A percentile compares a stretch with the other conserved stretches of the same genome.
Conservation (phyloP, 306 rosid genomes). For the Cicer chorassanicum region DNA sequence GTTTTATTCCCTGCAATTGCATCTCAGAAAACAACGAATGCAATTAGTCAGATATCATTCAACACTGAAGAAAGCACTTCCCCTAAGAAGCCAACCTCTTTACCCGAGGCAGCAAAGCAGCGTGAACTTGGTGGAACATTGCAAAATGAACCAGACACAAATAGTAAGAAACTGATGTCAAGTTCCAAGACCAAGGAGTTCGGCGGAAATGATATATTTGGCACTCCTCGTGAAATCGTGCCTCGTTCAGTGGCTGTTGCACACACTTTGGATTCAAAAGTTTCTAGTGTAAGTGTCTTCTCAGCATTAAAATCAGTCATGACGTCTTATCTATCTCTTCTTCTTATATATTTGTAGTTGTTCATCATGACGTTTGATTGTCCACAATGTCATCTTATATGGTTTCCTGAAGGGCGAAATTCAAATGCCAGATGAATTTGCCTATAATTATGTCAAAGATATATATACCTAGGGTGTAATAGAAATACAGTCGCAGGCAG, state of each 20-base stretch:
- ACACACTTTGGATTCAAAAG: conserved; percentile 53
- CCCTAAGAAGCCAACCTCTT: conserved; percentile 70
- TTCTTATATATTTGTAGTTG: neutral
- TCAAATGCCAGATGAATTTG: conserved; percentile 21
- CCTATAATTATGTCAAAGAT: neutral
- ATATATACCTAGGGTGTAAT: conserved; percentile 6
- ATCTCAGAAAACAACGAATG: conserved; percentile 66
- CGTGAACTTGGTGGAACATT: conserved; percentile 85
- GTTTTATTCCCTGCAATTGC: conserved; percentile 32
- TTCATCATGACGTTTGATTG: conserved; percentile 17
- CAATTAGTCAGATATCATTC: conserved; percentile 87
- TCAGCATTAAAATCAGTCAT: conserved; percentile 9
- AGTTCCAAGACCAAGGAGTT: conserved; percentile 85
- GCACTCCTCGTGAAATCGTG: conserved; percentile 70
- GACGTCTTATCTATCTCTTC: conserved; percentile 15
- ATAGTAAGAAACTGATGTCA: conserved; percentile 62
- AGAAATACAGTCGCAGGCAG: conserved; percentile 14
- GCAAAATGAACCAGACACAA: conserved; percentile 58
- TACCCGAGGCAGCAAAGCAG: conserved; percentile 92
- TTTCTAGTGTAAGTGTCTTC: conserved; percentile 73
- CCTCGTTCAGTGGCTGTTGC: conserved; percentile 58
- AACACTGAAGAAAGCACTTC: conserved; percentile 63
- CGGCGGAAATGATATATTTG: conserved; percentile 84
- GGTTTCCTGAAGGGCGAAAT: neutral
- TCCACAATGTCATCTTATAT: neutral